phyloP scores from a whole-genome alignment of 2,329 filamentous ascomycete genomes.

The Nectriaceae sp. region DNA sequence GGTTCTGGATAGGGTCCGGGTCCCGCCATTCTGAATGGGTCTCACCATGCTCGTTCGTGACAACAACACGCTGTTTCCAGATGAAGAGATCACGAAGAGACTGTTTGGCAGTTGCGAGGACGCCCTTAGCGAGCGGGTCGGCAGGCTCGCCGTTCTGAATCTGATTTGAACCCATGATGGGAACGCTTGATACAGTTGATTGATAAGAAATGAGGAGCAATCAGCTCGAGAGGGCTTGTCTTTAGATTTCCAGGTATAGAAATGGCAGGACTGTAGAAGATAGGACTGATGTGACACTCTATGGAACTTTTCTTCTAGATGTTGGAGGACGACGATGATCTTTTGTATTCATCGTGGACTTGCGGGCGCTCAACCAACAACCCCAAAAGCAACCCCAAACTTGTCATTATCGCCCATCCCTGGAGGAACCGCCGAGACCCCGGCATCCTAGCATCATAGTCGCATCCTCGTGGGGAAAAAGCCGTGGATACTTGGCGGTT shows the following conservation, averaged over 20 bases:
- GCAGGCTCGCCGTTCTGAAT: slow-evolving; percentile 49
- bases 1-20: slow-evolving; percentile 68
- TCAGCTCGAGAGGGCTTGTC: background rate
- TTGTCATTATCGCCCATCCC: background rate
- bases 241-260: background rate
- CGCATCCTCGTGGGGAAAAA: background rate
- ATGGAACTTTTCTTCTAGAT: background rate
- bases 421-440: background rate
- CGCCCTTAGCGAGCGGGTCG: slow-evolving; percentile 68
- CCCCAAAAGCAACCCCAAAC: background rate
- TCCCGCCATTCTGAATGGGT: slow-evolving; percentile 67
- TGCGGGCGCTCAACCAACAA: background rate
- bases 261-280: background rate
- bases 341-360: background rate
- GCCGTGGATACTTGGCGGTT: background rate
- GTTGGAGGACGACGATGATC: background rate
- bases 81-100: slow-evolving; percentile 65
- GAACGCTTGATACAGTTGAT: slow-evolving; percentile 1
- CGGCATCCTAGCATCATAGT: background rate
- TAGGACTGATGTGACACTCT: background rate
- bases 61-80: slow-evolving; percentile 73
- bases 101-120: slow-evolving; percentile 65
- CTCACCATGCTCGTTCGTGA: slow-evolving; percentile 66
- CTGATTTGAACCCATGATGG: slow-evolving; percentile 8
- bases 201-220: slow-evolving; percentile 2